Percentiles rank a stretch among this genome's conserved stretches.
Evolutionary conservation across 2,329 filamentous ascomycete species (phyloP).

Genomic region (Pseudocercospora crystallina): DNA sequence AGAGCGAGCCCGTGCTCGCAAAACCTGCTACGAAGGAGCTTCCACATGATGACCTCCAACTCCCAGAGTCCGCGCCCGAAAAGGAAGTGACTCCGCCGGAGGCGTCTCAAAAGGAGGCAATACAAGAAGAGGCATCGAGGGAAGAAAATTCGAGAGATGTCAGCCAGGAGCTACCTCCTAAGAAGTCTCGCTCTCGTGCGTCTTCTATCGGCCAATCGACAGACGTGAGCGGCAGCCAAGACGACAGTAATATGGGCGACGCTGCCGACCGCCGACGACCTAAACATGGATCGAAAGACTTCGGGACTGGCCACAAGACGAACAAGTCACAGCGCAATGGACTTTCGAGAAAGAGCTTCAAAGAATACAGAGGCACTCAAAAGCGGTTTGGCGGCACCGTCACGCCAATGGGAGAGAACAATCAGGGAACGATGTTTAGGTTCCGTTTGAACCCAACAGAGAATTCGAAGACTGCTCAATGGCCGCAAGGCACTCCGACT

Average conservation of each 20-base stretch:
- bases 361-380: conserved; percentile 7
- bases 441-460: conserved; percentile 17
- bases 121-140: no score
- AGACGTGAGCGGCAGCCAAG: conserved; percentile 21
- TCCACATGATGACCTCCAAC: no score
- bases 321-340: conserved; percentile 20
- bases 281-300: conserved; percentile 1
- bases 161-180: conserved; percentile 2
- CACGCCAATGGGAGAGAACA: conserved; percentile 3
- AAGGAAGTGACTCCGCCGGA: no score
- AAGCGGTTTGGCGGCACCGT: conserved; percentile 6
- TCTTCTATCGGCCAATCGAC: conserved; percentile 23
- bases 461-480: conserved; percentile 6
- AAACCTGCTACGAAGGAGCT: no score
- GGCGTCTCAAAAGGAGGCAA: no score
- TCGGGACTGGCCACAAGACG: conserved; percentile 7
- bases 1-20: neutral
- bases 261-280: neutral
- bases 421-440: conserved; percentile 14
- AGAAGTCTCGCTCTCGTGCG: conserved; percentile 18
- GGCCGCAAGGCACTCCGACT: conserved; percentile 6
- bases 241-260: conserved; percentile 14
- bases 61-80: no score
- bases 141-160: conserved; percentile 1
- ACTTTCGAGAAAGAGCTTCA: conserved; percentile 16